A percentile compares a stretch with the other conserved stretches of the same genome.
phyloP scores from a whole-genome alignment of 73 alveolate species.

The Paramecium sonneborni region DNA sequence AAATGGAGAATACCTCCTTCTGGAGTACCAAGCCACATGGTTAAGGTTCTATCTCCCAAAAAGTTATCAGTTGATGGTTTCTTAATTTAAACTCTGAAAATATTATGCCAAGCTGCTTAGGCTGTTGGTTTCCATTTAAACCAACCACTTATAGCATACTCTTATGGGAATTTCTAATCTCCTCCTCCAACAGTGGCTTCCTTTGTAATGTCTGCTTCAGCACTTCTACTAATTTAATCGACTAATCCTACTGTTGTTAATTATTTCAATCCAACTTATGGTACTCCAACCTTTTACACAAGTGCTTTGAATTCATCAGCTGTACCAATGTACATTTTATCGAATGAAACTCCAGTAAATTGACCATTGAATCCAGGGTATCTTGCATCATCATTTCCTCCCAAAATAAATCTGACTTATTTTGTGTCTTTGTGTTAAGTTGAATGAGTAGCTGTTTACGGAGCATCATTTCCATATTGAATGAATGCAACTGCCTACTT shows the following conservation, averaged over 20 bases:
- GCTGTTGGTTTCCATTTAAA: conserved; percentile 46
- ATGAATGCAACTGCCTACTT: conserved; percentile 44
- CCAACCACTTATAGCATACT: conserved; percentile 58
- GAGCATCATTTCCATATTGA: conserved; percentile 18
- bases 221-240: background rate
- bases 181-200: conserved; percentile 43
- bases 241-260: background rate
- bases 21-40: background rate
- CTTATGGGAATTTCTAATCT: conserved; percentile 34
- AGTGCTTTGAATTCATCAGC: conserved; percentile 2
- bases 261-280: background rate
- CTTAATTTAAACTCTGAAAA: conserved; percentile 50
- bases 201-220: background rate
- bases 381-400: conserved; percentile 48
- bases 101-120: conserved; percentile 44
- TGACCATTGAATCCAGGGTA: conserved; percentile 59
- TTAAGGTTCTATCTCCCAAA: conserved; percentile 45
- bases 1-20: conserved; percentile 49
- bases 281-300: background rate
- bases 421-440: conserved; percentile 1
- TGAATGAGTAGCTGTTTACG: conserved; percentile 21
- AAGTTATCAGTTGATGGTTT: conserved; percentile 43
- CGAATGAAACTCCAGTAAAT: conserved; percentile 1
- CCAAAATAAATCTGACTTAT: conserved; percentile 50
- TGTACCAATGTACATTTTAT: background rate